Percentiles rank a stretch among this genome's conserved stretches.
Evolutionary conservation across 176 grass and related monocot species (phyloP).

Genomic region (Poa pratensis): DNA sequence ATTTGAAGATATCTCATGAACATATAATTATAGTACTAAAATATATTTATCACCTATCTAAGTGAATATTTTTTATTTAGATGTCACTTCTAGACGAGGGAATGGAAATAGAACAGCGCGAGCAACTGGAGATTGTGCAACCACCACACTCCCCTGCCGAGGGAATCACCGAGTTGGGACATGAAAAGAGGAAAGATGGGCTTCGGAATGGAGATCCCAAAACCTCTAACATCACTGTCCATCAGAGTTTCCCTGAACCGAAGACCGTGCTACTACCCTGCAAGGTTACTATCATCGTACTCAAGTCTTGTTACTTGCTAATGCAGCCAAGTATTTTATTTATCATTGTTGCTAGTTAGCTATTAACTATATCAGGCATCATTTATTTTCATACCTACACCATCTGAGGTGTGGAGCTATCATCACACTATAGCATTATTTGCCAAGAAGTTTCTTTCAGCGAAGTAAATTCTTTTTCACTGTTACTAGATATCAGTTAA

Average conservation of each 20-base stretch:
- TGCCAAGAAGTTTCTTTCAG: not conserved
- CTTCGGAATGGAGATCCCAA: not conserved
- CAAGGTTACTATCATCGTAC: not conserved
- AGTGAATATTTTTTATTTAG: not conserved
- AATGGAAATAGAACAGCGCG: not conserved
- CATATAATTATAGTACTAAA: not conserved
- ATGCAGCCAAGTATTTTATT: not conserved
- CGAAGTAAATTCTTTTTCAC: not conserved
- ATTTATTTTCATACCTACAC: not conserved
- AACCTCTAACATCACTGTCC: not conserved
- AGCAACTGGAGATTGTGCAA: not conserved
- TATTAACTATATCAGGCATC: not conserved
- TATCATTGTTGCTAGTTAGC: not conserved
- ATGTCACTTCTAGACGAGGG: not conserved
- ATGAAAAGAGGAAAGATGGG: not conserved
- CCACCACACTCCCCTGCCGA: not conserved
- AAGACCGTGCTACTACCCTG: not conserved
- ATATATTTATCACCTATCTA: not conserved
- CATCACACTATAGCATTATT: not conserved
- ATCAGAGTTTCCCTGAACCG: not conserved
- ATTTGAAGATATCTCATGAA: not conserved
- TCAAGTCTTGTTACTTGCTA: not conserved
- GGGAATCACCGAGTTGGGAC: not conserved
- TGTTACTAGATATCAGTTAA: not conserved
- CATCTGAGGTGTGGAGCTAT: not conserved